Conservation (phyloP, 2,329 filamentous ascomycete genomes). For the Trematosphaeria pertusa region DNA sequence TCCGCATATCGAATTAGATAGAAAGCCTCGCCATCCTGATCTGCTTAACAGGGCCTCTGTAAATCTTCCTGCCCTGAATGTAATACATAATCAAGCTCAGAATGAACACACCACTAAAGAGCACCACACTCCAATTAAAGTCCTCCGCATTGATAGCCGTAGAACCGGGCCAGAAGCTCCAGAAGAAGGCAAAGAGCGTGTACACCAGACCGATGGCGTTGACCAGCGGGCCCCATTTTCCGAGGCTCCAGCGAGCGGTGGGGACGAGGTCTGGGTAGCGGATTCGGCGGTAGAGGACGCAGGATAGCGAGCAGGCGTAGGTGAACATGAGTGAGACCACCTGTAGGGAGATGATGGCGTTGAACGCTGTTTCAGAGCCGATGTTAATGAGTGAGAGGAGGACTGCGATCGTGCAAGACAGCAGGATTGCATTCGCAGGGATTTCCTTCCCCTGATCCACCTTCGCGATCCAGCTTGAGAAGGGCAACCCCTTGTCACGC, state of each 20-base stretch:
- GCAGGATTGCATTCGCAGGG: constrained; percentile 21
- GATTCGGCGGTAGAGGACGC: constrained; percentile 30
- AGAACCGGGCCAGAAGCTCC: constrained; percentile 45
- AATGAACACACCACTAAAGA: constrained; percentile 14
- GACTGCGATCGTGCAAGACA: constrained; percentile 35
- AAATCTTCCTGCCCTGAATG: constrained; percentile 12
- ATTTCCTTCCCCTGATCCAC: constrained; percentile 19
- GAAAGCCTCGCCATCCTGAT: constrained; percentile 3
- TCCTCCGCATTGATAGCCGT: constrained; percentile 14
- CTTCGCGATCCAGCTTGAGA: constrained; percentile 19
- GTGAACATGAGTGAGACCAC: constrained; percentile 32
- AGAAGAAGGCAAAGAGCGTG: constrained; percentile 44
- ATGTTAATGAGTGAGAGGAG: constrained; percentile 51
- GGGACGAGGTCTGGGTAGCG: constrained; percentile 18
- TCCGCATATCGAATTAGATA: too few species aligned
- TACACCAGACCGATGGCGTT: constrained; percentile 45
- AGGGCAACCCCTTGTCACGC: constrained; percentile 27
- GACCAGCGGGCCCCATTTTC: constrained; percentile 41
- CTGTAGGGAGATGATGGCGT: constrained; percentile 43
- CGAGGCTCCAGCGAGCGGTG: constrained; percentile 45
- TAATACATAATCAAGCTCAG: constrained; percentile 16
- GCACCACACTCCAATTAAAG: constrained; percentile 26
- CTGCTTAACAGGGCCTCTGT: constrained; percentile 15
- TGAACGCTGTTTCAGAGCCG: constrained; percentile 46
- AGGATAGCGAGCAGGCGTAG: constrained; percentile 31